These are phyloP conservation scores for Suhomyces guaymorum DNA, from an alignment of 1,139 yeast genomes.

Conservation along the genomic window DNA sequence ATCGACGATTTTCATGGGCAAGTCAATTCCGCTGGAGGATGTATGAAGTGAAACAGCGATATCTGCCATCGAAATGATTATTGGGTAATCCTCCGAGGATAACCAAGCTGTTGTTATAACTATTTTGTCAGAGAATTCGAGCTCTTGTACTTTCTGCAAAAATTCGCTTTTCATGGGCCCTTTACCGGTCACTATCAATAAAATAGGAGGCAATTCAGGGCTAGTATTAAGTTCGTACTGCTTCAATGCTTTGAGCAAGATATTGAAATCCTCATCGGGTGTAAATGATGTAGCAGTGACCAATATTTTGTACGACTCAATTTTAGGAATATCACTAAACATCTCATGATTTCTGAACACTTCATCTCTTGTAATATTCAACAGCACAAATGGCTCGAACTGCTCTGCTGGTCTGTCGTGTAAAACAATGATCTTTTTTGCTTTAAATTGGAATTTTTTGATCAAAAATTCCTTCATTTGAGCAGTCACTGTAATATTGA, in stretches of 20 bases:
- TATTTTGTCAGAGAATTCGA: slow-evolving; percentile 46
- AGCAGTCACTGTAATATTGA: slow-evolving; percentile 79
- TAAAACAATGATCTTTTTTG: slow-evolving; percentile 44
- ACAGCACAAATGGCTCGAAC: slow-evolving; percentile 50
- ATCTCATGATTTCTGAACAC: slow-evolving; percentile 41
- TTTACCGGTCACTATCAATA: slow-evolving; percentile 85
- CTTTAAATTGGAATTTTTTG: slow-evolving; percentile 51
- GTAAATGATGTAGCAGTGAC: slow-evolving; percentile 93
- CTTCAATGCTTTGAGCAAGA: slow-evolving; percentile 68
- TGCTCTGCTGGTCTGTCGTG: slow-evolving; percentile 76
- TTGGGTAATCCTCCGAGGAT: slow-evolving; percentile 76
- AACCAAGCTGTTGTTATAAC: slow-evolving; percentile 74
- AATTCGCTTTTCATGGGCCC: slow-evolving; percentile 74
- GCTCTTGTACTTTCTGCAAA: slow-evolving; percentile 43
- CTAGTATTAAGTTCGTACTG: slow-evolving; percentile 33
- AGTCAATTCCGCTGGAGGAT: slow-evolving; percentile 89
- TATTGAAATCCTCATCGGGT: slow-evolving; percentile 85
- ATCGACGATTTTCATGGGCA: slow-evolving; percentile 97
- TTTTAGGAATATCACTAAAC: slow-evolving; percentile 34
- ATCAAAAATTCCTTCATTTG: slow-evolving; percentile 66
- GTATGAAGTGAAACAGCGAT: slow-evolving; percentile 87
- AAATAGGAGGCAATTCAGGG: slow-evolving; percentile 46
- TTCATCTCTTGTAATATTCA: slow-evolving; percentile 25
- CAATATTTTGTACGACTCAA: slow-evolving; percentile 55
- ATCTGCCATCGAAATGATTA: slow-evolving; percentile 73